Evolutionary conservation across 306 rosid genomes (phyloP), one percentile per base, ranked within the genome.

Genomic region (Dryas alaskensis): DNA sequence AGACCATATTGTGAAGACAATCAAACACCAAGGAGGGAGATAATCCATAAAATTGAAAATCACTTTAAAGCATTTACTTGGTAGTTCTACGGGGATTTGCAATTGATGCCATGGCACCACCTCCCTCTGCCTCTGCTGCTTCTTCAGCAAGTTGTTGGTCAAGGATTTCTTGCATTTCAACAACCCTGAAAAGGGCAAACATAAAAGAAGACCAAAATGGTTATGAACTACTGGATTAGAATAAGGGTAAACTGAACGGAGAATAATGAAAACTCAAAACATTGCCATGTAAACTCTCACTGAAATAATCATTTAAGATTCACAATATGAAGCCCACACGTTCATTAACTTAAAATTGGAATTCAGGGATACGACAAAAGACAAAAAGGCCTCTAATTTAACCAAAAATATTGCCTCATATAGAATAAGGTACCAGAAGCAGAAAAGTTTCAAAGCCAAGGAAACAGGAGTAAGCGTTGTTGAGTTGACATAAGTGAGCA

Each of bases 141-240:
- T 91, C 98, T 88, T 94, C 98, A 68, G 96, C 97, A 87, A 92
- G 78, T 83, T 91, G 98, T 83, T 91, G 90, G 86, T 94, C 98
- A 71, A 81, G 92, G 64, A 94, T 89, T 82, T 94, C 98, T 87
- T 94, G 98, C 97, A 89, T 94, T 86, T 91, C 97, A 84, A 94
- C 96, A 76, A 94, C 98, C 87, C 97, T 94, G 67, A 44, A 54
- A 46, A 67, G 46, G 55, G 62, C 72, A 57, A 70, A 17, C 50
- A 39, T 2, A 61, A 69, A 60, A 81, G 71, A 74, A 58, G 9
- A 40, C 55, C 22, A 68, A 49, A 39, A 74, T 59, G 48, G 43
- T 48, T 39, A 39, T 22, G 11, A 50, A 69, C 49, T 12, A 69
- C 57, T 39, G 65, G 37, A 83, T 61, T 68, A 69, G 39, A 51